Base-by-base conservation (phyloP, 768 basidiomycete genomes). In the Suillus ampliporus region DNA sequence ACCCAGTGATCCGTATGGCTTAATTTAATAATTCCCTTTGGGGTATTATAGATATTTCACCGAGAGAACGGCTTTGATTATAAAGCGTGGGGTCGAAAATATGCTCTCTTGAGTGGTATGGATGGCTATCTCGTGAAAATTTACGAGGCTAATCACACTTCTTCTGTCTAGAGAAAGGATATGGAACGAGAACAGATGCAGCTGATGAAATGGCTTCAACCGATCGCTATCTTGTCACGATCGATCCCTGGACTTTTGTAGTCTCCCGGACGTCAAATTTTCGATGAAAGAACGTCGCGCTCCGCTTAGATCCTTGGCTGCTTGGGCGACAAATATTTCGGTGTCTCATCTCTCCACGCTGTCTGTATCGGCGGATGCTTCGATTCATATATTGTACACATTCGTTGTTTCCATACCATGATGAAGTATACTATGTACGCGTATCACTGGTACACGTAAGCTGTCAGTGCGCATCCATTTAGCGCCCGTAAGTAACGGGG, bases 121-220 rank as follows among this genome's bases (percentile, higher is more conserved):
- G 5, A 26, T 40, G 17, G 4, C 10, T 13, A 23, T 40, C 5
- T 40, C 11, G 23, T 56, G 1, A 23, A 56, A 26, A 13, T 38
- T 26, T 19, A 26, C 21, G 37, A 56, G 15, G 26, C 37, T 56
- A 3, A 56, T 56, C 14, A 4, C 3, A 19, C 15, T 26, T 26
- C 10, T 26, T 38, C 14, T 17, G 9, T 5, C 5, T n/a, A 56
- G 54, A 26, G 10, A 21, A 26, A 40, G 54, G 54, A 17, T 40
- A 56, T 40, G 54, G 54, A 56, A 23, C 23, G 26, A 56, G 54
- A 56, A 56, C 54, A 38, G 54, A 13, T 11, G 37, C 37, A 56
- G 54, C 54, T 26, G 23, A 56, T 23, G 10, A 11, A 10, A 23
- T 15, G 5, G 54, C 54, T 26, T 26, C 8, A 26, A 26, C 14